These are phyloP conservation scores for Lactarius quietus DNA, from an alignment of 768 basidiomycete species.

Conservation along the genomic window DNA sequence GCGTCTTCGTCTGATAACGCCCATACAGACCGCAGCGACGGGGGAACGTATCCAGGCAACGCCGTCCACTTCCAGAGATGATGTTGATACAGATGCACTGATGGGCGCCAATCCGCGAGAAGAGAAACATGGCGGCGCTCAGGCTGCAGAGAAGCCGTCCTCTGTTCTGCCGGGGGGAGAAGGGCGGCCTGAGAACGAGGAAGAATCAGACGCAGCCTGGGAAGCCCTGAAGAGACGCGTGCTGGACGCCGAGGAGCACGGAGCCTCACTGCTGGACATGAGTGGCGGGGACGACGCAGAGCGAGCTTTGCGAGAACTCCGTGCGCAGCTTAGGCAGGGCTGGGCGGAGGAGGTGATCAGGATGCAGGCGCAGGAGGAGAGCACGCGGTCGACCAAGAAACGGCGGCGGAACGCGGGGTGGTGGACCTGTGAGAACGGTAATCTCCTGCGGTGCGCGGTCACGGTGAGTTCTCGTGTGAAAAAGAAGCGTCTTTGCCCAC, in stretches of 20 bases:
- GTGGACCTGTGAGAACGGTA: constrained; percentile 10
- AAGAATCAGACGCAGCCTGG: constrained; percentile 7
- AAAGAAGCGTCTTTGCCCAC: not conserved
- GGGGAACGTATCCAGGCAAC: not conserved
- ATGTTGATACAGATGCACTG: not conserved
- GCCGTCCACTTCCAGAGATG: not conserved
- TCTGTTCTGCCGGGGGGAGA: not conserved
- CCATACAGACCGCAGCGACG: not conserved
- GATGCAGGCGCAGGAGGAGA: not conserved
- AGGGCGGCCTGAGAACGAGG: not conserved
- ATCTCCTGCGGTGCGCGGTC: not conserved
- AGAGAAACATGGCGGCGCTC: not conserved
- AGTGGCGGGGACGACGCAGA: not conserved
- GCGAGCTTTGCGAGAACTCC: constrained; percentile 1
- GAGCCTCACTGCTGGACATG: not conserved
- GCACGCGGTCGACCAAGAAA: not conserved
- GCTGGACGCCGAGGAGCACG: constrained; percentile 20
- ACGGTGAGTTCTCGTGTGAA: not conserved
- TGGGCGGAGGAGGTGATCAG: constrained; percentile 1
- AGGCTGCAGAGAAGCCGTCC: not conserved
- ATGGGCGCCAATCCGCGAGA: not conserved
- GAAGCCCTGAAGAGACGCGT: constrained; percentile 16
- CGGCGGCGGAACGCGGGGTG: constrained; percentile 9
- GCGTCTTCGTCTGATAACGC: not conserved
- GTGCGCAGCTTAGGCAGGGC: constrained; percentile 7